Evolutionary conservation across 2,329 filamentous ascomycete species (phyloP).

Genomic region (Aspergillus texensis): DNA sequence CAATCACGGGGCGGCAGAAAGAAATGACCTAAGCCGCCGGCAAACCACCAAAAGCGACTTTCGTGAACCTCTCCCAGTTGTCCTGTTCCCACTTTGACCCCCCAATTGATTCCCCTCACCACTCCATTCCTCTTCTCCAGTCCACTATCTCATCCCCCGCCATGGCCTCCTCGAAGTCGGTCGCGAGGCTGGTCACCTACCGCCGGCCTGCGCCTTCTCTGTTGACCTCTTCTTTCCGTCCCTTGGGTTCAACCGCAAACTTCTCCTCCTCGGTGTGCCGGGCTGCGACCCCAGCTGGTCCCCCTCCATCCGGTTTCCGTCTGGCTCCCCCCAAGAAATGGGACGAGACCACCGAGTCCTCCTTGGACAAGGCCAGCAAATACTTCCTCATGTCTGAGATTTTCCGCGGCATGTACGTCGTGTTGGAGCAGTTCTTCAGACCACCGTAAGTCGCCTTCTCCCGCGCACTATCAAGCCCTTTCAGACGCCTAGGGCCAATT

Average conservation of each 20-base stretch:
- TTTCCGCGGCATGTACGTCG: constrained; percentile 95
- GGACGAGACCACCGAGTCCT: constrained; percentile 76
- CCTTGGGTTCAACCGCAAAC: constrained; percentile 54
- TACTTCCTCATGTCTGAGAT: constrained; percentile 97
- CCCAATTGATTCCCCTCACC: constrained; percentile 22
- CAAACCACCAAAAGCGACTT: constrained; percentile 34
- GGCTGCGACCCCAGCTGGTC: constrained; percentile 69
- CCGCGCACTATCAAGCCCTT: neutral
- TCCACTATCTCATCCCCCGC: constrained; percentile 17
- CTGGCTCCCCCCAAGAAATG: constrained; percentile 72
- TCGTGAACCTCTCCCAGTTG: constrained; percentile 23
- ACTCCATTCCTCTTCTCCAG: constrained; percentile 10
- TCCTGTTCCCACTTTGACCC: constrained; percentile 18
- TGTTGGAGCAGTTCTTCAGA: constrained; percentile 97
- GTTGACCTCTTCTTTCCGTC: constrained; percentile 36
- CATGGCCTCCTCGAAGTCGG: constrained; percentile 50
- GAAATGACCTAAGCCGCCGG: constrained; percentile 43
- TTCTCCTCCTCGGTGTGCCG: constrained; percentile 67
- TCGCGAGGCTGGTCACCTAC: constrained; percentile 48
- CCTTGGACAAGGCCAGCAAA: constrained; percentile 81
- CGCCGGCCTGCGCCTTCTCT: constrained; percentile 36
- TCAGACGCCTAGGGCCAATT: neutral
- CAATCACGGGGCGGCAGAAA: constrained; percentile 44
- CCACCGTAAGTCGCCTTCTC: constrained; percentile 74
- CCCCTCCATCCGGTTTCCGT: constrained; percentile 80